These are phyloP conservation scores for Calocera viscosa DNA, from an alignment of 768 basidiomycete species.

Conservation along the genomic window DNA sequence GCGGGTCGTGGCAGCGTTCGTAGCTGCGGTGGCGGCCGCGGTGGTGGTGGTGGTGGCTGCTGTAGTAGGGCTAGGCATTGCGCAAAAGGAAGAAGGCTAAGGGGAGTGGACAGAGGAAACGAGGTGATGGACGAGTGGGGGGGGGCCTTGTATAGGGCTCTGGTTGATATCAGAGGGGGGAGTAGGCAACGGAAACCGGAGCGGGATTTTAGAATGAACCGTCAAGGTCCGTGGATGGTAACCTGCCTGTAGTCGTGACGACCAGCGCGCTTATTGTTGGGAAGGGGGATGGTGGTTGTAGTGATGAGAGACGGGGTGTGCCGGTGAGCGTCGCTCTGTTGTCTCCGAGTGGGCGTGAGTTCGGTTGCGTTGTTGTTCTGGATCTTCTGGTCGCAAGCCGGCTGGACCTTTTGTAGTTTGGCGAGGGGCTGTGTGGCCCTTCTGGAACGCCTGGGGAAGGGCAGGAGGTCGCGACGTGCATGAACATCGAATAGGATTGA, in stretches of 20 bases:
- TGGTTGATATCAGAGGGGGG: neutral
- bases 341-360: neutral
- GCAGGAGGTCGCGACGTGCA: neutral
- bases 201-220: neutral
- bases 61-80: neutral
- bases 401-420: neutral
- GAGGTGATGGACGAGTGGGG: neutral
- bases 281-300: neutral
- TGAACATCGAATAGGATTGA: neutral
- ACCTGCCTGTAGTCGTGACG: slow-evolving; percentile 8
- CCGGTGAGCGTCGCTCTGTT: neutral
- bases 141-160: neutral
- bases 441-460: neutral
- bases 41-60: too few species aligned
- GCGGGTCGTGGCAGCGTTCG: neutral
- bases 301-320: neutral
- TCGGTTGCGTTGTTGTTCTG: slow-evolving; percentile 1
- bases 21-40: neutral
- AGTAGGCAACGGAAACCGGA: neutral
- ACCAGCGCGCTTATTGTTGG: slow-evolving; percentile 9
- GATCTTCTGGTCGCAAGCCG: neutral
- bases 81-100: neutral
- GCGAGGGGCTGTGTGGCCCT: neutral
- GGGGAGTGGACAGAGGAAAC: neutral
- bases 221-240: slow-evolving; percentile 8